phyloP scores from a whole-genome alignment of 202 grass and related monocot species.

The Panicum hallii region DNA sequence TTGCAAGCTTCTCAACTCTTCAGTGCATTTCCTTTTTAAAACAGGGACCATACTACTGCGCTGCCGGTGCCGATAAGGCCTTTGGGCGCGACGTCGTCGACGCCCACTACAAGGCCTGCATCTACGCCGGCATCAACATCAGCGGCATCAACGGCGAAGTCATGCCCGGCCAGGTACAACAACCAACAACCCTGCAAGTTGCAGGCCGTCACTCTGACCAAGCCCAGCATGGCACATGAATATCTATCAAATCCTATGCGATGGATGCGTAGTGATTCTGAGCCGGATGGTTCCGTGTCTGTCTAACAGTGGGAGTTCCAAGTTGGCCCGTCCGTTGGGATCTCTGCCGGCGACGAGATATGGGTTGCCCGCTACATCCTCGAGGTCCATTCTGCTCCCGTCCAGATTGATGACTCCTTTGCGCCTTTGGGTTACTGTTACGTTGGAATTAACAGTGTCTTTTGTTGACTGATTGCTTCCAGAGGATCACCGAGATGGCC shows the following conservation, averaged over 20 bases:
- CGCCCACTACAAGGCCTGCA: conserved; percentile 96
- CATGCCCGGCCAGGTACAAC: conserved; percentile 86
- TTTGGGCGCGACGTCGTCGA: conserved; percentile 83
- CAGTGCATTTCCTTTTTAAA: conserved; percentile 11
- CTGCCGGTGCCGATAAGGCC: conserved; percentile 73
- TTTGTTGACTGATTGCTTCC: conserved; percentile 15
- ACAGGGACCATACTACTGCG: conserved; percentile 88
- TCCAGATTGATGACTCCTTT: background rate
- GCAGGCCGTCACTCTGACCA: background rate
- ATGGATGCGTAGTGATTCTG: conserved; percentile 30
- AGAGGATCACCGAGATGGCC: conserved; percentile 88
- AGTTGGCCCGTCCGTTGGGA: conserved; percentile 86
- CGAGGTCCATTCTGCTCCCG: conserved; percentile 52
- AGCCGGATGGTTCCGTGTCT: conserved; percentile 10
- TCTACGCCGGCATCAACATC: conserved; percentile 89
- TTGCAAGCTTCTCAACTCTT: background rate
- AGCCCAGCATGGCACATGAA: conserved; percentile 5
- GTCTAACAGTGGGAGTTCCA: conserved; percentile 91
- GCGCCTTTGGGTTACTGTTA: background rate
- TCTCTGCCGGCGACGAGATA: conserved; percentile 66
- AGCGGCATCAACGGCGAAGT: conserved; percentile 97
- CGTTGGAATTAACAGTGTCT: background rate
- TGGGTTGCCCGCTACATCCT: conserved; percentile 92
- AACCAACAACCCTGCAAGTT: background rate
- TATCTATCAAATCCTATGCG: background rate